phyloP scores from a whole-genome alignment of 768 basidiomycete genomes.

The Agrocybe chaxingu region DNA sequence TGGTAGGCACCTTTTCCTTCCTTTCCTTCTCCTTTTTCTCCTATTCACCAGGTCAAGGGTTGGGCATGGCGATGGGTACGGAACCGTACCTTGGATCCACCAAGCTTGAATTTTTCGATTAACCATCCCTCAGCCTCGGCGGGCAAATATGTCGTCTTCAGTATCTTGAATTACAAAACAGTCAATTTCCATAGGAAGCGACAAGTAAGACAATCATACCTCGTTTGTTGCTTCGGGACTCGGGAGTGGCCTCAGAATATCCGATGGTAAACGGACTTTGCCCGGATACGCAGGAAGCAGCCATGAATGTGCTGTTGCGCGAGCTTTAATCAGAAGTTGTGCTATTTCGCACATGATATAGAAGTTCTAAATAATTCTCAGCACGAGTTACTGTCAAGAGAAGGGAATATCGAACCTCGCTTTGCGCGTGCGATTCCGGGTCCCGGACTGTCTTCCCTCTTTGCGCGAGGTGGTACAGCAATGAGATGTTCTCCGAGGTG shows the following conservation, averaged over 20 bases:
- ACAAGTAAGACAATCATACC: slow-evolving; percentile 28
- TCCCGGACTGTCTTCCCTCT: slow-evolving; percentile 89
- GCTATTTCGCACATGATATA: slow-evolving; percentile 88
- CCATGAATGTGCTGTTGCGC: slow-evolving; percentile 70
- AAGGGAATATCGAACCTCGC: slow-evolving; percentile 48
- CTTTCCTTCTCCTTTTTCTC: slow-evolving; percentile 35
- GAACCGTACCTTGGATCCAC: slow-evolving; percentile 28
- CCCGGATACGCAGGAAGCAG: slow-evolving; percentile 76
- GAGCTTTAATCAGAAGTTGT: slow-evolving; percentile 77
- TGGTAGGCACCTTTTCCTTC: slow-evolving; percentile 45
- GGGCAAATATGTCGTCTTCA: slow-evolving; percentile 66
- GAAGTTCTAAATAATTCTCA: slow-evolving; percentile 58
- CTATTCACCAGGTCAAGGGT: slow-evolving; percentile 8
- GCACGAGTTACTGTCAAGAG: neutral
- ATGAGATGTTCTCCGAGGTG: slow-evolving; percentile 76
- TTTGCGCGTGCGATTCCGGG: slow-evolving; percentile 58
- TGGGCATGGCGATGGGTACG: slow-evolving; percentile 1
- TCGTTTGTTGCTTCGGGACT: slow-evolving; percentile 62
- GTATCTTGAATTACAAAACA: slow-evolving; percentile 39
- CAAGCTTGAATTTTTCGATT: slow-evolving; percentile 39
- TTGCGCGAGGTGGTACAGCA: slow-evolving; percentile 78
- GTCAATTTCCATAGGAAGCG: neutral
- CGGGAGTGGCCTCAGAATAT: slow-evolving; percentile 75
- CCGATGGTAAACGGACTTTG: slow-evolving; percentile 73
- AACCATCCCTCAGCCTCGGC: slow-evolving; percentile 59